Evolutionary conservation across 139 green algal genomes (phyloP), one percentile per base, ranked within the genome.

Genomic region (Mesotaenium endlicherianum): DNA sequence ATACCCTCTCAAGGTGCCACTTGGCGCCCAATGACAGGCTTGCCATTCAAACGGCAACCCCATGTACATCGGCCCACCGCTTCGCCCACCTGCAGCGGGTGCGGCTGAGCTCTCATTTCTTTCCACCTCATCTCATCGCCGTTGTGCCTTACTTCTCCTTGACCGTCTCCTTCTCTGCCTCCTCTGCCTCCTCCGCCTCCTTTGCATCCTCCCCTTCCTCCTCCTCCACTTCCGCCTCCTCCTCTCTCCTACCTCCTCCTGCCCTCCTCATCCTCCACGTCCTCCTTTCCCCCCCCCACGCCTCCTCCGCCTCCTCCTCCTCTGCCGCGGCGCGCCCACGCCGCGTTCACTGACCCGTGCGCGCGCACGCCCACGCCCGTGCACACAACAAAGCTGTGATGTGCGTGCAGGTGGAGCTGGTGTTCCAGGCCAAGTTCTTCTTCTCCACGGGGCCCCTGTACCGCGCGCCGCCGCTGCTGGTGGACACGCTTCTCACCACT

Each of bases 401-500:
- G n/a, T n/a, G n/a, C 49, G 14, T 82, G 4, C 78, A 85, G 78
- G 60, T 87, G 44, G 74, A 87, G 26, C 72, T 87, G 17, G 50
- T 80, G 2, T 89, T 89, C 55, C 16, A 70, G 17, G 85, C 84
- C 3, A 39, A 87, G 17, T 89, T 89, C 72, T 69, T 80, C 55
- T 89, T 89, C 38, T 71, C 84, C 31, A 83, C 59, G 2, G 84
- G 84, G 14, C 53, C 68, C 34, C 30, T 89, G 11, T 89, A 89
- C 43, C 11, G 14, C 17, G 80, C 84, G 0, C 83, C 84, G 31
- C 49, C 84, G 0, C 68, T 89, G 14, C 39, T 50, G 31, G 84
- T 89, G 16, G 45, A 69, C 26, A 90, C 84, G 0, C 16, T 44
- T 1, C 44, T 89, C 30, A 89, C 84, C 68, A 89, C 84, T 1